A percentile compares a stretch with the other conserved stretches of the same genome.
Conservation (phyloP, 805 yeast genomes). For the Kluyveromyces starmeri region DNA sequence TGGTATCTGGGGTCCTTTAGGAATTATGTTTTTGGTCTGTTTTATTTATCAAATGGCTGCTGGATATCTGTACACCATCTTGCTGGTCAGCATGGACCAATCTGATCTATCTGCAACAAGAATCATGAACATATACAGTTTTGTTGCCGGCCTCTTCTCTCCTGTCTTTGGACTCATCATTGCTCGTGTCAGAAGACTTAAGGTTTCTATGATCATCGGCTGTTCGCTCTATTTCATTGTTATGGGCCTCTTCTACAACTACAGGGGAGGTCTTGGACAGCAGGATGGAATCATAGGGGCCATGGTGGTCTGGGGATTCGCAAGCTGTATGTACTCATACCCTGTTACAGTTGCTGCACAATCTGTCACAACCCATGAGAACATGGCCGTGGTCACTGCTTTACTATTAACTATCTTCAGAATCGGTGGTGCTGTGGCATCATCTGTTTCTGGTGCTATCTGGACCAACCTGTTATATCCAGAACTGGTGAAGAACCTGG, state of each 20-base stretch:
- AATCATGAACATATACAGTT: constrained; percentile 51
- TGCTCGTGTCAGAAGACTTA: constrained; percentile 40
- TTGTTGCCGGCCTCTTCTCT: constrained; percentile 55
- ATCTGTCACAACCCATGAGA: constrained; percentile 52
- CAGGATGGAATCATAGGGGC: constrained; percentile 58
- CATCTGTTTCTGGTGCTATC: constrained; percentile 61
- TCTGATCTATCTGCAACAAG: constrained; percentile 46
- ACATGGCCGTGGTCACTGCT: constrained; percentile 58
- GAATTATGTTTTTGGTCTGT: constrained; percentile 43
- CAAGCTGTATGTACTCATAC: constrained; percentile 62
- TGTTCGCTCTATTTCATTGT: constrained; percentile 49
- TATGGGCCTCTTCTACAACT: constrained; percentile 50
- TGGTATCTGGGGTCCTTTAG: constrained; percentile 50
- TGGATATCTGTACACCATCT: constrained; percentile 48
- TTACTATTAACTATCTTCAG: constrained; percentile 50
- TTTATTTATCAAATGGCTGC: constrained; percentile 52
- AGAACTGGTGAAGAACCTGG: constrained; percentile 30
- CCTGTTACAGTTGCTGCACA: constrained; percentile 55
- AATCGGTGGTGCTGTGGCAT: constrained; percentile 58
- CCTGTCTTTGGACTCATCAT: constrained; percentile 48
- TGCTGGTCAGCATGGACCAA: constrained; percentile 45
- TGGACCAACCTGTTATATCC: constrained; percentile 57
- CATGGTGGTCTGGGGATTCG: constrained; percentile 55
- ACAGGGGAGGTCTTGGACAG: constrained; percentile 43
- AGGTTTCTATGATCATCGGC: constrained; percentile 54